Conservation (phyloP, 768 basidiomycete species). For the Tricholoma sp. region DNA sequence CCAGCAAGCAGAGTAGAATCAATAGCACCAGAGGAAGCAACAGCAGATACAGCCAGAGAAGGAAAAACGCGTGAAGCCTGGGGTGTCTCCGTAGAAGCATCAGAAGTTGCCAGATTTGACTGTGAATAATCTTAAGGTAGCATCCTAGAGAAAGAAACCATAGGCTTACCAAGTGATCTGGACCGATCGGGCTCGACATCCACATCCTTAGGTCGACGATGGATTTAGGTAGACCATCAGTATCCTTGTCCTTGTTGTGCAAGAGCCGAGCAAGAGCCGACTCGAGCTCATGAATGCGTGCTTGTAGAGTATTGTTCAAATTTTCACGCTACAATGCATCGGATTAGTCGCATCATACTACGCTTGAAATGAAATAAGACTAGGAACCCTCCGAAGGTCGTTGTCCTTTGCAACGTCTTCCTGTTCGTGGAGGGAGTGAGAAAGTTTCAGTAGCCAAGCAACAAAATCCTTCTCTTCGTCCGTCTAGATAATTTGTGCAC, state of each 20-base stretch:
- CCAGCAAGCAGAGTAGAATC: neutral
- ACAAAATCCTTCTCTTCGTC: conserved; percentile 48
- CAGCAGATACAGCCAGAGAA: neutral
- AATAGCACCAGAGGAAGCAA: neutral
- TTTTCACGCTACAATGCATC: conserved; percentile 40
- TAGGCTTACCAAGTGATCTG: conserved; percentile 6
- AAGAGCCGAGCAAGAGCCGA: conserved; percentile 40
- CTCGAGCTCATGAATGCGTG: conserved; percentile 42
- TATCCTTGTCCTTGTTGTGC: conserved; percentile 28
- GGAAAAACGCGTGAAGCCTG: neutral
- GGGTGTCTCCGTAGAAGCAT: neutral
- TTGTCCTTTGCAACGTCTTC: conserved; percentile 50
- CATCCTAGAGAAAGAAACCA: neutral
- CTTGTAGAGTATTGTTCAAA: conserved; percentile 36
- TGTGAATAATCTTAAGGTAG: too few relatives aligned
- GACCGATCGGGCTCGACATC: conserved; percentile 29
- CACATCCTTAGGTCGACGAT: conserved; percentile 37
- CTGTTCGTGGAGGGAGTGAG: conserved; percentile 46
- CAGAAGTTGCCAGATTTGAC: neutral
- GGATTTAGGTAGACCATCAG: conserved; percentile 21
- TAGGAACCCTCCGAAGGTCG: conserved; percentile 47
- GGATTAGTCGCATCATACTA: too few relatives aligned
- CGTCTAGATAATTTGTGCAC: conserved; percentile 24
- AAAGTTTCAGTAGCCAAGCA: conserved; percentile 35
- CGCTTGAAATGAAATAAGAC: conserved; percentile 1